Evolutionary conservation across 192 early-diverging fungal species (phyloP), one percentile per base, ranked within the genome.

Genomic region (Spinellus fusiger): DNA sequence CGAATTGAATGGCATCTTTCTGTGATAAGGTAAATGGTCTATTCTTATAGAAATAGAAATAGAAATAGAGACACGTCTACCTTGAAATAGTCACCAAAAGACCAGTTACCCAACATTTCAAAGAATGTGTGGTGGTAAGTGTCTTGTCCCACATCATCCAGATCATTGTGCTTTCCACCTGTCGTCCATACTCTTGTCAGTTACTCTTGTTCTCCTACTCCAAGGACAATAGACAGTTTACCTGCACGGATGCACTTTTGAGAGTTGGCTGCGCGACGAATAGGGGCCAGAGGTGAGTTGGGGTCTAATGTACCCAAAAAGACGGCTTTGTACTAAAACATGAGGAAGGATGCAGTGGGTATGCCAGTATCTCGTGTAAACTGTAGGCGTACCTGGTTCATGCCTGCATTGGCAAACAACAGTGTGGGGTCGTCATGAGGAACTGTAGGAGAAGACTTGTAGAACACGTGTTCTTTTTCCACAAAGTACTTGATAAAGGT

Each of bases 41-140:
- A 54, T 23, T 25, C 25, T 18, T n/a, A n/a, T n/a, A n/a, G n/a
- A n/a, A n/a, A n/a, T n/a, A n/a, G n/a, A n/a, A n/a, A n/a, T n/a
- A n/a, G n/a, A n/a, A n/a, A n/a, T n/a, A n/a, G n/a, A n/a, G n/a
- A n/a, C n/a, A n/a, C 27, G 23, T 15, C 32, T 27, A 83, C 86
- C 86, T 98, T 98, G 76, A 98, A 98, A 77, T 98, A 96, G 68
- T 98, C 91, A 60, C 96, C 94, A 74, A 98, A 98, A n/a, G 94
- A 96, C 96, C 96, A 98, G 85, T 98, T 98, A 60, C 96, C 96
- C 73, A 98, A 80, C 96, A 98, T 98, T 76, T 98, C 96, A 80
- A 98, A 98, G 82, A 96, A 98, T 38, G 96, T 98, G 75, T 98
- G 96, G 79, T 98, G 96, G 74, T 98, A 98, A 5, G 89, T 89